These are phyloP conservation scores for Phellinidium pouzarii DNA, from an alignment of 1,284 basidiomycete species.

Conservation along the genomic window DNA sequence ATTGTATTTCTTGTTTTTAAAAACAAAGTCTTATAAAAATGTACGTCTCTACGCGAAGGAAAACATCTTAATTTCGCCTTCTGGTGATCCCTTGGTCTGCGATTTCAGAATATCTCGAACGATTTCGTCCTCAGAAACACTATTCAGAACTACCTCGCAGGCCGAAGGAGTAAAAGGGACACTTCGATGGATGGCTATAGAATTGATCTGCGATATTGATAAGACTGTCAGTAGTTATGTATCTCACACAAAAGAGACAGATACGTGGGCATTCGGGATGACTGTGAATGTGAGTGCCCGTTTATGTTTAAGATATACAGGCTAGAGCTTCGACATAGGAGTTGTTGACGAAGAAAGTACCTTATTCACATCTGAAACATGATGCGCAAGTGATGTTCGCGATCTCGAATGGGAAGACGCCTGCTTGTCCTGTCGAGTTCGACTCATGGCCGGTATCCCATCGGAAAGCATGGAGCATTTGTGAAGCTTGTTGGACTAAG, in stretches of 20 bases:
- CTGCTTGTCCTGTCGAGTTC: too few species aligned
- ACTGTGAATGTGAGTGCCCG: not conserved
- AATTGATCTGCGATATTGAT: constrained; percentile 1
- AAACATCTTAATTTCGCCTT: constrained; percentile 2
- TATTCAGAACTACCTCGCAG: too few species aligned
- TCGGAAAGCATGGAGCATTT: too few species aligned
- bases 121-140: not conserved
- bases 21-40: not conserved
- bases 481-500: too few species aligned
- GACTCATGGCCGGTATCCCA: too few species aligned
- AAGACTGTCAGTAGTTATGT: not conserved
- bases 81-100: constrained; percentile 2
- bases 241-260: not conserved
- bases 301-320: too few species aligned
- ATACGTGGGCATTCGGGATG: constrained; percentile 8
- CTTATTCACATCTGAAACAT: too few species aligned
- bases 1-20: not conserved
- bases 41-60: not conserved
- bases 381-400: too few species aligned
- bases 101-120: constrained; percentile 12
- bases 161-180: not conserved
- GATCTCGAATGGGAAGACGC: too few species aligned
- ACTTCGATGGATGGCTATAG: not conserved
- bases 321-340: too few species aligned
- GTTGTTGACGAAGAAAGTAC: too few species aligned